Evolutionary conservation across 495 filamentous ascomycete genomes (phyloP), one percentile per base, ranked within the genome.

Genomic region (Pseudoneurospora amorphoporcata): DNA sequence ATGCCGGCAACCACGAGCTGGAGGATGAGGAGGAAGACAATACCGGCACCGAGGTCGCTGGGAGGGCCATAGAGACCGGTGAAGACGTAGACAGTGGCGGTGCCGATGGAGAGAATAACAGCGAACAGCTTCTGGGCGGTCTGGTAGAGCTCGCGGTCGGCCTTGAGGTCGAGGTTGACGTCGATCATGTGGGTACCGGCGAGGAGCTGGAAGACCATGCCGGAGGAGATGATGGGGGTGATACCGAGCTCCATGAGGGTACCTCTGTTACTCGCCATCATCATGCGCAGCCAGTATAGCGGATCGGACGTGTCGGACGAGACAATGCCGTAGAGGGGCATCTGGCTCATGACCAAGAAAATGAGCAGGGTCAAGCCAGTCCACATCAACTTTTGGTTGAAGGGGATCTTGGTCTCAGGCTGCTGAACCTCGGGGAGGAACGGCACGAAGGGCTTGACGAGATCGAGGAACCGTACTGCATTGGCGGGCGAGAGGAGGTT

Each of bases 331-430:
- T 96, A 97, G 74, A 96, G 84, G 73, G 96, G 96, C 95, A 99
- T 98, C 85, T 99, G 95, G 85, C 92, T 97, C 96, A 99, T 99
- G 81, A 99, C 95, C 91, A 99, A 87, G 89, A 98, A 99, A 85
- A 98, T 96, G 79, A 98, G 85, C 76, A 98, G 87, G 71, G 95
- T 98, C 83, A 97, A 90, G 81, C 94, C 95, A 42, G 96, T 99
- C 96, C 96, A 99, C 94, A 98, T 97, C 88, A 98, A 85, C 86
- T 96, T 95, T 85, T 98, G 95, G 87, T 96, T 95, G 90, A 98
- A 99, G 75, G 95, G 93, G 69, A 94, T 91, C 87, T 97, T 97
- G 77, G 91, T 90, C 86, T 99, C 95, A 73, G 95, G 96, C 77
- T 96, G 90, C 85, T 94, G 91, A 83, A 99, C 95, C 90, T 99